These are phyloP conservation scores for Pseudopithomyces chartarum DNA, from an alignment of 2,329 filamentous ascomycete genomes.

Conservation along the genomic window DNA sequence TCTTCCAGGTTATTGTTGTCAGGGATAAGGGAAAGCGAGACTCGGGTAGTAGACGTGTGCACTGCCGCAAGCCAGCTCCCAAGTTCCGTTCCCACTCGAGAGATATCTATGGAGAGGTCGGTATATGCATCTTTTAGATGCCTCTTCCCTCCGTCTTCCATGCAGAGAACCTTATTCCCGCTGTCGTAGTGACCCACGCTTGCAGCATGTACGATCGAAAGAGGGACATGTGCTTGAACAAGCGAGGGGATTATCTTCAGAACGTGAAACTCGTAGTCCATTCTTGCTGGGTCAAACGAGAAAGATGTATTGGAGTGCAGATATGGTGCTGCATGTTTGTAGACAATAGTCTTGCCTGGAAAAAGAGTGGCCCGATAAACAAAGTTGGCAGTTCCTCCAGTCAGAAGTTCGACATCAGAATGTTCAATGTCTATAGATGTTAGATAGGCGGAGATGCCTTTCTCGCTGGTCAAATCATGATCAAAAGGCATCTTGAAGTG, in stretches of 20 bases:
- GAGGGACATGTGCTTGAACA: slow-evolving; percentile 5
- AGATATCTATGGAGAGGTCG: slow-evolving; percentile 22
- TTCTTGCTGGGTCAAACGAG: slow-evolving; percentile 32
- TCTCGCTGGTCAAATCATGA: slow-evolving; percentile 22
- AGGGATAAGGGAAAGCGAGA: slow-evolving; percentile 15
- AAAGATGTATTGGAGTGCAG: slow-evolving; percentile 29
- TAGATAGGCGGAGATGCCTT: slow-evolving; percentile 30
- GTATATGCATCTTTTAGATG: slow-evolving; percentile 42
- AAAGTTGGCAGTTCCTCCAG: slow-evolving; percentile 43
- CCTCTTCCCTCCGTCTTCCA: slow-evolving; percentile 35
- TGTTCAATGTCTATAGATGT: slow-evolving; percentile 2
- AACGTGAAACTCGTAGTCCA: slow-evolving; percentile 42
- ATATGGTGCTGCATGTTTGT: slow-evolving; percentile 44
- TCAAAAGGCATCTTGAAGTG: slow-evolving; percentile 11
- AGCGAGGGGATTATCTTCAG: slow-evolving; percentile 23
- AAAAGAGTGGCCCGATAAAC: slow-evolving; percentile 35
- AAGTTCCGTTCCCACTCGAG: slow-evolving; percentile 26
- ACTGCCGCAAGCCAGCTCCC: slow-evolving; percentile 41
- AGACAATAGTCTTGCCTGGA: slow-evolving; percentile 25
- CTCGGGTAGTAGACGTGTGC: slow-evolving; percentile 21
- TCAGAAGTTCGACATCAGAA: slow-evolving; percentile 23
- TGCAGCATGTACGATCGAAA: slow-evolving; percentile 22
- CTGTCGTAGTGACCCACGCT: slow-evolving; percentile 30
- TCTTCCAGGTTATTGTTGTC: slow-evolving; percentile 1
- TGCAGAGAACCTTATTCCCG: slow-evolving; percentile 30